phyloP scores from a whole-genome alignment of 176 grass and related monocot genomes.

The Thalia dealbata region DNA sequence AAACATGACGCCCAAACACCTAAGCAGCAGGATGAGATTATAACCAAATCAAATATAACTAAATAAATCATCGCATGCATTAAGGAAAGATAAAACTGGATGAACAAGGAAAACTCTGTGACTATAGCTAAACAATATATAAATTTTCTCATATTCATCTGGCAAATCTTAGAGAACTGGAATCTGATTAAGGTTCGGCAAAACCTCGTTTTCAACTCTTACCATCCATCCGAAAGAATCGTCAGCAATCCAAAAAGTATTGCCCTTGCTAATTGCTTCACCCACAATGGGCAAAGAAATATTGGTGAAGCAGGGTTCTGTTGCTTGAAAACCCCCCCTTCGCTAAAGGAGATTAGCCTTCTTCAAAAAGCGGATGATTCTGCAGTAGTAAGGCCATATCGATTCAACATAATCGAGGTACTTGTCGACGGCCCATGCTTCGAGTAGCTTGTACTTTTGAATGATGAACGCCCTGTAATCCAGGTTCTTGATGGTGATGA shows the following conservation, averaged over 20 bases:
- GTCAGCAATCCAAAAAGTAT: not conserved
- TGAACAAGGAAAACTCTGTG: no score
- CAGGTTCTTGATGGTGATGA: conserved; percentile 10
- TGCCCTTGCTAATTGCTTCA: not conserved
- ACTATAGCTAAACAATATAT: not conserved
- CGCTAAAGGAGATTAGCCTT: conserved; percentile 23
- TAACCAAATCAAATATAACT: no score
- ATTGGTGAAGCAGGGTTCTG: not conserved
- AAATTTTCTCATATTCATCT: not conserved
- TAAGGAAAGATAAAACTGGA: no score
- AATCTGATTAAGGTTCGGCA: not conserved
- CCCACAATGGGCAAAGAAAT: not conserved
- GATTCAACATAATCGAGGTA: conserved; percentile 19
- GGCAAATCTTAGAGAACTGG: not conserved
- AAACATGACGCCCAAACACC: no score
- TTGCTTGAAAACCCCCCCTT: not conserved
- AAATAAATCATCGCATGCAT: no score
- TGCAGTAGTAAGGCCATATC: conserved; percentile 29
- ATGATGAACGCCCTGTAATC: conserved; percentile 4
- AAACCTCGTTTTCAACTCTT: not conserved
- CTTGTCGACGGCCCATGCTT: conserved; percentile 9
- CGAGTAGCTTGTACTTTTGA: conserved; percentile 8
- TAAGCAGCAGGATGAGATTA: no score
- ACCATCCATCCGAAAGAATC: not conserved
- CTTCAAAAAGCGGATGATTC: conserved; percentile 21